Conservation (phyloP, 1,284 basidiomycete species). For the Irpex rosettiformis region DNA sequence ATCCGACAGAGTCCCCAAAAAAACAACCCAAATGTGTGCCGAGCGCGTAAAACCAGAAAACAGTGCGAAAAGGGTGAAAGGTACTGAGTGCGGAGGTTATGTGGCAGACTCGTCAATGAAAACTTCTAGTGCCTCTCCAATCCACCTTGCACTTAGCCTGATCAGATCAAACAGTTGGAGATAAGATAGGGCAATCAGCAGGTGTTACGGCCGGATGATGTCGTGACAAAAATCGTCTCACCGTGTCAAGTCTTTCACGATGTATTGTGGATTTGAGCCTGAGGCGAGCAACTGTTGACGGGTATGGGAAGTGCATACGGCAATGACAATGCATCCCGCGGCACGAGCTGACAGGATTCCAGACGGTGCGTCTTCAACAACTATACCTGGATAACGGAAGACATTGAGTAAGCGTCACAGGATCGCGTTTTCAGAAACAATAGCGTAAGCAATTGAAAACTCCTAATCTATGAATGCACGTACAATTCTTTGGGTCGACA, state of each 20-base stretch:
- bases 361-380: constrained; percentile 83
- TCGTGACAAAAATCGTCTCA: constrained; percentile 24
- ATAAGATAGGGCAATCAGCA: constrained; percentile 4
- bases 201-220: neutral
- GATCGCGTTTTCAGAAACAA: neutral
- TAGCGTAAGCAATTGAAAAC: constrained; percentile 1
- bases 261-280: constrained; percentile 47
- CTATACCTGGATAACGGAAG: constrained; percentile 50
- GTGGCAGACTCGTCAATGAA: constrained; percentile 24
- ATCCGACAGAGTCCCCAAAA: neutral
- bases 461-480: neutral
- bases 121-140: constrained; percentile 26
- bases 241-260: constrained; percentile 52
- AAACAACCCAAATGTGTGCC: neutral
- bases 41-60: neutral
- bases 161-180: neutral
- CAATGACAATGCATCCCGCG: constrained; percentile 72
- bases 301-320: constrained; percentile 78
- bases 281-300: constrained; percentile 47
- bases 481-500: constrained; percentile 51
- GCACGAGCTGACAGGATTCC: constrained; percentile 72
- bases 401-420: neutral
- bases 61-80: neutral
- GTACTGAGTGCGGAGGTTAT: neutral
- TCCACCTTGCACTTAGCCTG: constrained; percentile 29